A percentile compares a stretch with the other conserved stretches of the same genome.
phyloP scores from a whole-genome alignment of 805 yeast species.

The Candida ortonii region DNA sequence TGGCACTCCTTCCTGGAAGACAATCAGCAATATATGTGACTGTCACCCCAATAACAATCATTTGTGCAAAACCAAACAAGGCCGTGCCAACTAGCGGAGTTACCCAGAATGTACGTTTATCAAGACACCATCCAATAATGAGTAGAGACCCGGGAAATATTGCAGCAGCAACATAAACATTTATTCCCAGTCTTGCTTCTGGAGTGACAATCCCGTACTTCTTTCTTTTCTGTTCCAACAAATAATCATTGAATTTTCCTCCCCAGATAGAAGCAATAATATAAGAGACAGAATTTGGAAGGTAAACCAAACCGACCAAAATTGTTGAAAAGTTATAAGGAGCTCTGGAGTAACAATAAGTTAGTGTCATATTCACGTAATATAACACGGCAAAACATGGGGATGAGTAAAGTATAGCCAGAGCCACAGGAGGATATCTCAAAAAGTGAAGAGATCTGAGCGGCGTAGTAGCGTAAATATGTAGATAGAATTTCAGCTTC shows the following conservation, averaged over 20 bases:
- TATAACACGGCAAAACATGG: constrained; percentile 70
- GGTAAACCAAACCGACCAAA: constrained; percentile 70
- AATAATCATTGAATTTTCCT: constrained; percentile 72
- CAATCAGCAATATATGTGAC: constrained; percentile 80
- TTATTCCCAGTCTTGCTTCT: constrained; percentile 76
- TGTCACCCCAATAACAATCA: constrained; percentile 80
- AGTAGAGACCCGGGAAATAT: constrained; percentile 63
- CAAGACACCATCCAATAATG: constrained; percentile 80
- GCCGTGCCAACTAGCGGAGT: constrained; percentile 81
- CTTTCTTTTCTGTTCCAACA: constrained; percentile 46
- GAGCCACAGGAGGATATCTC: constrained; percentile 68
- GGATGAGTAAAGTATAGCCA: constrained; percentile 64
- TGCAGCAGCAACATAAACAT: constrained; percentile 62
- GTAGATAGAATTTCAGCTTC: constrained; percentile 30
- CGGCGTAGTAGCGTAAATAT: constrained; percentile 56
- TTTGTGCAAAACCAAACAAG: constrained; percentile 74
- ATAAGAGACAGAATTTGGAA: constrained; percentile 81
- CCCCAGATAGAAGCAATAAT: constrained; percentile 74
- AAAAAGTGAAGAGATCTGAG: constrained; percentile 58
- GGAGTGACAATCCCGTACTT: constrained; percentile 69
- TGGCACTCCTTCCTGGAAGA: constrained; percentile 83
- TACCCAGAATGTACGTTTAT: constrained; percentile 67
- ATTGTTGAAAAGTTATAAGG: constrained; percentile 72
- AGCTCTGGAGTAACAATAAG: constrained; percentile 53
- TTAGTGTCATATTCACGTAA: constrained; percentile 70